Base-by-base conservation (phyloP, 163 green algal genomes). In the Scenedesmus sp. region DNA sequence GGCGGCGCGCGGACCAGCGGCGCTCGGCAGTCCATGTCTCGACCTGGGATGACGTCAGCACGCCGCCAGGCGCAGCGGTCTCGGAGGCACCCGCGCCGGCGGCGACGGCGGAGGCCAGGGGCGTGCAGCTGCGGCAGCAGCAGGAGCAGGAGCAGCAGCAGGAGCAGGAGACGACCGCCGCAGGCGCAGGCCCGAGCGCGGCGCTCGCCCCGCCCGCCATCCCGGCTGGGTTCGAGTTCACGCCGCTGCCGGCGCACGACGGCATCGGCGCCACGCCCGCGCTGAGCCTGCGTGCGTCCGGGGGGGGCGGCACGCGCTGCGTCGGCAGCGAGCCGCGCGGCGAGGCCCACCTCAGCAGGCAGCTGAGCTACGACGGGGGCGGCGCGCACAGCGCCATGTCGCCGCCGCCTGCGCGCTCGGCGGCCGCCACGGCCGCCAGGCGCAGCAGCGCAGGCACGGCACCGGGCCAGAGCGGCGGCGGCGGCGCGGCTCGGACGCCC, bases 251-350 rank as follows among this genome's bases (percentile, higher is more conserved):
- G 39, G 31, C 65, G 50, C 39, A 47, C 39, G 39, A 10, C 39
- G 39, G 39, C 39, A 47, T 6, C 26, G 22, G 24, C 39, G 39
- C 39, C 7, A 47, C 39, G 39, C 39, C 39, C 10, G 7, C 7
- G 39, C 39, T 47, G 39, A 33, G 22, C 5, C 54, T 39, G 54
- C 54, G 4, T 33, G 3, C 54, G 17, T 39, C 54, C 54, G 17
- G 29, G 44, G 70, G 39, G 58, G 65, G 48, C 28, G 70, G 34
- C 45, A 57, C 26, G 53, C 70, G 24, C 58, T 50, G 71, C 70
- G 54, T 34, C 71, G 33, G 58, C 58, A 75, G 26, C 48, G 5
- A 7, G 20, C 3, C 13, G 9, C 50, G n/a, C n/a, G n/a, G n/a
- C 70, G 54, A 50, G 28, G 26, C 56, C 1, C 73, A 74, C 28